Conservation (phyloP, 2,329 filamentous ascomycete species). For the Claviceps sp. region DNA sequence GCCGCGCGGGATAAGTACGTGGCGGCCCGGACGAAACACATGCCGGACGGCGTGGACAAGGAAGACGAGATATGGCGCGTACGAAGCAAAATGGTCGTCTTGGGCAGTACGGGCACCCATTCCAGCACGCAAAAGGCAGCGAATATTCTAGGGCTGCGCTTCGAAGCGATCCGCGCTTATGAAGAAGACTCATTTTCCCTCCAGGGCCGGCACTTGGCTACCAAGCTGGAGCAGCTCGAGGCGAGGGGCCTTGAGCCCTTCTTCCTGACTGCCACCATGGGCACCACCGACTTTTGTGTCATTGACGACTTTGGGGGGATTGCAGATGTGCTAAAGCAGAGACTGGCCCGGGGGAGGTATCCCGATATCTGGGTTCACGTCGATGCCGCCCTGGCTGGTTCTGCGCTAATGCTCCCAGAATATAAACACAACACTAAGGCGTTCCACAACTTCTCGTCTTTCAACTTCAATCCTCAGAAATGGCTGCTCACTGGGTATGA, state of each 20-base stretch:
- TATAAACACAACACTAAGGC: conserved; percentile 54
- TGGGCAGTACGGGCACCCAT: conserved; percentile 70
- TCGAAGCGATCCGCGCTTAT: conserved; percentile 51
- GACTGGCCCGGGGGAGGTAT: conserved; percentile 15
- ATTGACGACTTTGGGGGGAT: conserved; percentile 70
- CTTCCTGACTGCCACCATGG: conserved; percentile 71
- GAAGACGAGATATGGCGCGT: conserved; percentile 53
- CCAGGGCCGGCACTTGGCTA: conserved; percentile 48
- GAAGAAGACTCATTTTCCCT: conserved; percentile 55
- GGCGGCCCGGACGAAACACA: conserved; percentile 39
- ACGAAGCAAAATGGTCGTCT: conserved; percentile 50
- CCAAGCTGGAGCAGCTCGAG: conserved; percentile 50
- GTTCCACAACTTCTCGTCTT: conserved; percentile 64
- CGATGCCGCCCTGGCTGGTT: conserved; percentile 85
- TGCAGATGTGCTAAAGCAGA: conserved; percentile 27
- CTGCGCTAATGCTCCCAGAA: conserved; percentile 70
- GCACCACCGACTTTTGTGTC: conserved; percentile 79
- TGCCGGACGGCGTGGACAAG: conserved; percentile 45
- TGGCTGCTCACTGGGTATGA: conserved; percentile 95
- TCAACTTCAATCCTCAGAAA: conserved; percentile 95
- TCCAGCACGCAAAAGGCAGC: conserved; percentile 80
- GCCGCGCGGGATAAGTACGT: conserved; percentile 75
- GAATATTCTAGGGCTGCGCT: conserved; percentile 74
- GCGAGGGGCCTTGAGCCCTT: conserved; percentile 67
- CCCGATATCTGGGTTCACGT: conserved; percentile 77